Base-by-base conservation (phyloP, 164 flowering plant species). In the Sedum album region DNA sequence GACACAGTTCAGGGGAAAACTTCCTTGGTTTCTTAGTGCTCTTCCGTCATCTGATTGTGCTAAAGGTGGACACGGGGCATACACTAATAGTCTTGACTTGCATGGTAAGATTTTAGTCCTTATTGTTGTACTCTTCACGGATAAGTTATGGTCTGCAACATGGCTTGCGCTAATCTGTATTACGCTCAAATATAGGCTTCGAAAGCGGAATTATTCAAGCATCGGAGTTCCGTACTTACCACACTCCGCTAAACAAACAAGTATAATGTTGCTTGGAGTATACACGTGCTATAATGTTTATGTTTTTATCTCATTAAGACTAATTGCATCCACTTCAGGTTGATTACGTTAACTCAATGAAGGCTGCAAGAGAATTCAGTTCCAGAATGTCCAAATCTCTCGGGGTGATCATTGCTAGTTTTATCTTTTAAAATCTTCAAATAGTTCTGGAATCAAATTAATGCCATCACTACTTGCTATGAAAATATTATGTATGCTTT, bases 31-130 rank as follows among this genome's bases (percentile, higher is more conserved):
- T 78, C 90, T 95, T 31, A 73, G 70, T 82, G 89, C 99, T 60
- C 76, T 95, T 68, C 99, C 99, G 5, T 95, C 98, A 74, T 85
- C 90, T 72, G 94, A 89, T 77, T 95, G 99, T 87, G 88, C 99
- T 14, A 95, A 95, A 81, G 99, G 98, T 74, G 99, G 99, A 25
- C 97, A 85, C 76, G 99, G 98, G 70, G 99, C 99, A 60, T 95
- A 92, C 75, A 82, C 94, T 10, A 84, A 65, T 79, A 89, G 89
- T 72, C 90, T 95, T 67, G 93, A 90, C 64, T 81, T 95, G 60
- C 69, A 79, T 76, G 99, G 99, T 95, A 61, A 36, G 81, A 70
- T 14, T 28, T 13, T 21, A 2, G 67, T 60, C 21, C n/a, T 20
- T 46, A 39, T 8, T n/a, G n/a, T 70, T 23, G 13, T 53, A 46